Evolutionary conservation across 352 stramenopile species (phyloP).

Genomic region (Albugo candida): DNA sequence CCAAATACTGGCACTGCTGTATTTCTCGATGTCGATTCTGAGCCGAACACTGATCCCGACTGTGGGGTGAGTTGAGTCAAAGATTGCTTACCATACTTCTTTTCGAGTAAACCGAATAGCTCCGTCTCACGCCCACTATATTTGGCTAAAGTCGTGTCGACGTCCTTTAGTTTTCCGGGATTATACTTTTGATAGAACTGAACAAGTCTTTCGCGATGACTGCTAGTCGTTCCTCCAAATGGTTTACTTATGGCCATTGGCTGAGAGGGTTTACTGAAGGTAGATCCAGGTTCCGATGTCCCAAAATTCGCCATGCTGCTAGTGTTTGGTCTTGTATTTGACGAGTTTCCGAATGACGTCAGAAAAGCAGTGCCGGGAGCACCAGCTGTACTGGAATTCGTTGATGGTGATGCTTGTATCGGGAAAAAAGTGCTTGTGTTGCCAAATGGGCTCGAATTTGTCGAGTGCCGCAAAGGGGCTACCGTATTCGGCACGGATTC

Average conservation of each 20-base stretch:
- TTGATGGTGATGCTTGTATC: slow-evolving; percentile 10
- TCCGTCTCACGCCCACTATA: slow-evolving; percentile 49
- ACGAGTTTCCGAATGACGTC: neutral
- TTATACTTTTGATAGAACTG: slow-evolving; percentile 64
- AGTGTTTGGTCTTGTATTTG: neutral
- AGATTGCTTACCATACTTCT: slow-evolving; percentile 35
- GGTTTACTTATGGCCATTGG: slow-evolving; percentile 5
- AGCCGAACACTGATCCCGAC: slow-evolving; percentile 16
- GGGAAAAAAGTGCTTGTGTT: slow-evolving; percentile 25
- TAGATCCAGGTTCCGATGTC: neutral
- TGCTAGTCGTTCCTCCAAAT: slow-evolving; percentile 17
- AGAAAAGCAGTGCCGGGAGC: neutral
- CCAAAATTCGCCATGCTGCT: neutral
- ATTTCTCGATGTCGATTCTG: slow-evolving; percentile 12
- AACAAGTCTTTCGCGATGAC: slow-evolving; percentile 32
- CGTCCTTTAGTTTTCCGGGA: slow-evolving; percentile 38
- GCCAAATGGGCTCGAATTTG: slow-evolving; percentile 32
- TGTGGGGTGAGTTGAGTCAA: slow-evolving; percentile 6
- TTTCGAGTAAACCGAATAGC: slow-evolving; percentile 52
- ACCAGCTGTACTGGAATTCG: slow-evolving; percentile 5
- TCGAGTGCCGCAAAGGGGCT: neutral
- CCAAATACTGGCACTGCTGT: slow-evolving; percentile 19
- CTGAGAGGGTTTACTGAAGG: slow-evolving; percentile 19
- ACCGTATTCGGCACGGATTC: neutral
- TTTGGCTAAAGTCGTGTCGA: slow-evolving; percentile 47